phyloP scores from a whole-genome alignment of 345 rosid species.

The Boechera retrofracta region DNA sequence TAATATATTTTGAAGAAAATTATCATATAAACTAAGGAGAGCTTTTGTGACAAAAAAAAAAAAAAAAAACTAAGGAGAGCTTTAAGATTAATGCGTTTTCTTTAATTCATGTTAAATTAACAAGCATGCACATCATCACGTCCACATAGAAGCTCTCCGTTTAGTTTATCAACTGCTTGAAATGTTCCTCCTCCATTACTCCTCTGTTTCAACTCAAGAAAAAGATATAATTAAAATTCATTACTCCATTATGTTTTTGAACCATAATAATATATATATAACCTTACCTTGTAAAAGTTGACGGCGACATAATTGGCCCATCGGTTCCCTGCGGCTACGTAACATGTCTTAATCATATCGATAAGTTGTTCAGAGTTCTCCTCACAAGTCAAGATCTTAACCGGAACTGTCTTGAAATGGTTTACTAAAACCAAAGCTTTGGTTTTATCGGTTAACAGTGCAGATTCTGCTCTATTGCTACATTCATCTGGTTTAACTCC shows the following conservation, averaged over 20 bases:
- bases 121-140: constrained; percentile 52
- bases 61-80: too few relatives aligned
- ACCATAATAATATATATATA: background rate
- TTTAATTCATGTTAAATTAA: background rate
- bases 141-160: constrained; percentile 60
- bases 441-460: constrained; percentile 49
- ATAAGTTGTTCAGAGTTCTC: constrained; percentile 51
- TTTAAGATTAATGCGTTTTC: too few relatives aligned
- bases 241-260: background rate
- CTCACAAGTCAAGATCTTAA: constrained; percentile 44
- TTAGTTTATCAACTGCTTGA: constrained; percentile 60
- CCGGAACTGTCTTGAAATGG: constrained; percentile 52
- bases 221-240: background rate
- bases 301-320: constrained; percentile 69
- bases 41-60: too few relatives aligned
- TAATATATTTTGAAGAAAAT: too few relatives aligned
- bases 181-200: constrained; percentile 70
- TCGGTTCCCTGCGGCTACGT: constrained; percentile 50
- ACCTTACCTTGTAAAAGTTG: constrained; percentile 58
- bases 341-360: constrained; percentile 51
- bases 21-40: too few relatives aligned
- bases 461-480: constrained; percentile 54
- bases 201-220: constrained; percentile 43
- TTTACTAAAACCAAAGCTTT: constrained; percentile 58
- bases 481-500: constrained; percentile 48